Conservation (phyloP, 768 basidiomycete species). For the Boletus fagicola region DNA sequence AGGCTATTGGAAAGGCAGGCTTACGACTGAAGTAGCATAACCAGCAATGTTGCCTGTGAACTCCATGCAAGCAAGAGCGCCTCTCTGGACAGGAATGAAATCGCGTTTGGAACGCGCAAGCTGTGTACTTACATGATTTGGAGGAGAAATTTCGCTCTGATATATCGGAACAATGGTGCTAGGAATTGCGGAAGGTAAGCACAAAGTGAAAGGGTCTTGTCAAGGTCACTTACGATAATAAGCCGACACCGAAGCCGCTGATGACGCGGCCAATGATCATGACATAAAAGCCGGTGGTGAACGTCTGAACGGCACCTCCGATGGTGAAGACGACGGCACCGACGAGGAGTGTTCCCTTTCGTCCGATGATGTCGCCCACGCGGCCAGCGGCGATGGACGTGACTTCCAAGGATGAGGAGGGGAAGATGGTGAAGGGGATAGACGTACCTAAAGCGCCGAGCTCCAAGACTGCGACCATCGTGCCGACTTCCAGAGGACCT, state of each 20-base stretch:
- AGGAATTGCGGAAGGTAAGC: constrained; percentile 8
- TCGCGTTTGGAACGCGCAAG: not conserved
- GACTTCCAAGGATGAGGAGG: constrained; percentile 41
- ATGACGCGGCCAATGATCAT: constrained; percentile 85
- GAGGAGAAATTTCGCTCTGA: constrained; percentile 94
- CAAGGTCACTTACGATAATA: constrained; percentile 65
- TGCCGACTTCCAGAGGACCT: constrained; percentile 72
- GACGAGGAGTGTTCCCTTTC: constrained; percentile 77
- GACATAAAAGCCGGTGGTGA: constrained; percentile 69
- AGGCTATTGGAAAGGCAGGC: constrained; percentile 27
- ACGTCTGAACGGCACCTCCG: constrained; percentile 84
- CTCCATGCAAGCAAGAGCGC: constrained; percentile 91
- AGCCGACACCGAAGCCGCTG: constrained; percentile 87
- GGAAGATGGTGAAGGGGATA: not conserved
- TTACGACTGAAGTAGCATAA: constrained; percentile 84
- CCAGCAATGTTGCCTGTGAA: constrained; percentile 93
- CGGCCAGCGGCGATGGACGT: constrained; percentile 87
- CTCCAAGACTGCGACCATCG: constrained; percentile 94
- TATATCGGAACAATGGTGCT: constrained; percentile 96
- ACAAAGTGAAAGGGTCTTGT: not conserved
- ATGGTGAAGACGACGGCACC: constrained; percentile 84
- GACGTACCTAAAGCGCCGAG: constrained; percentile 83
- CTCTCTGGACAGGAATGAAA: constrained; percentile 52
- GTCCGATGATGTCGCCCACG: constrained; percentile 84
- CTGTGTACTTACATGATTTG: constrained; percentile 63